Base-by-base conservation (phyloP, 257 asterid species). In the Gentiana macrophylla region DNA sequence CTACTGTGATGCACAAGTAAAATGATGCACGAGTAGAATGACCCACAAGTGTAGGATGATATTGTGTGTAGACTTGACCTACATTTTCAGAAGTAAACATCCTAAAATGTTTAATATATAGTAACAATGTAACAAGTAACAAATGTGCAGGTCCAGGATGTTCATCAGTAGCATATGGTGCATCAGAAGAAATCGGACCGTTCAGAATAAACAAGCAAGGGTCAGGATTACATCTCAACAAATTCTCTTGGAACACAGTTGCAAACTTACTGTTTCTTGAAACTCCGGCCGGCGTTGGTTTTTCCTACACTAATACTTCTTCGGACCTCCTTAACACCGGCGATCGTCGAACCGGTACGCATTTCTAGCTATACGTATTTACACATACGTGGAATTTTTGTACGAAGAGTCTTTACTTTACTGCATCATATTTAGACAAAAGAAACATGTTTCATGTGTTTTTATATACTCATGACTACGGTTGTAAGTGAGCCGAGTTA, bases 121-220 rank as follows among this genome's bases (percentile, higher is more conserved):
- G 46, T 41, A 41, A 41, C 9, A 41, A 41, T 41, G 8, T 41
- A 5, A 10, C 67, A 33, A 5, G 33, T 34, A 36, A 15, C 4
- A 6, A 4, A 10, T 45, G 11, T 24, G 8, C 75, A 89, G 98
- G 98, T 52, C 96, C 98, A 1, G 98, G 98, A 11, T 90, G 98
- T 62, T 90, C 98, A 0, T 90, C 98, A 10, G 95, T 90, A 73
- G 98, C 96, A 7, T 90, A 90, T 74, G 98, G 98, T 15, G 98
- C 98, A 53, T 90, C 98, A 0, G 98, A 90, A 65, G 98, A 90
- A 73, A 78, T 90, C 24, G 98, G 98, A 6, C 98, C 98, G 8
- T 90, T 90, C 60, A 74, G 80, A 68, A 77, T 90, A 6, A 80
- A 67, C 82, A 84, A 65, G 67, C 70, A 69, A 0, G 67, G 83